Evolutionary conservation across 352 stramenopile genomes (phyloP), one percentile per base, ranked within the genome.

Genomic region (Phytophthora hibernalis): DNA sequence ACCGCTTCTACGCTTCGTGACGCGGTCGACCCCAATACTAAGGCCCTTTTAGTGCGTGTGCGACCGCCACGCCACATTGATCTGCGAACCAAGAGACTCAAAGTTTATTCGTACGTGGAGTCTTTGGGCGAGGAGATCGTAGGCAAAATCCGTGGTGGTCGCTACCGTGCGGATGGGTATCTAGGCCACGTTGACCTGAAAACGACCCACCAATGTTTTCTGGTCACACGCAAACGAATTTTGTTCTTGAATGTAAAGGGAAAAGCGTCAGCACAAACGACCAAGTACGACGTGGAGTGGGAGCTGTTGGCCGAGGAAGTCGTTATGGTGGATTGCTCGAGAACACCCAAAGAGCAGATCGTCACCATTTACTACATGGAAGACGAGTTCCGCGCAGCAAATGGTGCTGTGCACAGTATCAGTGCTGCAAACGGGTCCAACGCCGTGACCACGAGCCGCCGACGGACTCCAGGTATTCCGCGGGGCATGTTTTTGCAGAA

Each of bases 101-200:
- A 93, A 47, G 78, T 91, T 2, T 96, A 94, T 52, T 96, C 89
- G 35, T 96, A 95, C 53, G 82, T 96, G 22, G 85, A 96, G 54
- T 92, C 89, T 2, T 78, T 93, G n/a, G 89, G 89, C 1, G 89
- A 96, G 70, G 89, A 96, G 54, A 87, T 96, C 50, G 85, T 95
- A 33, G 76, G 84, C 43, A 93, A 92, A 49, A 77, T 96, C 7
- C 82, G 82, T 11, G 87, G 85, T 44, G 87, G 85, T 11, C 78
- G 84, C n/a, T 93, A 93, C 45, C 85, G 87, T 37, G 63, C 56
- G 16, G 89, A 96, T 56, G 86, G 87, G 30, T 96, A 96, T 49
- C 50, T 96, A 24, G 89, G 89, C 13, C 85, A 96, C 48, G 76
- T 95, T 3, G 83, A 94, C 35, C 57, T 94, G 11, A 90, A 91